Evolutionary conservation across 495 filamentous ascomycete genomes (phyloP).

Genomic region (Daldinia bambusicola): DNA sequence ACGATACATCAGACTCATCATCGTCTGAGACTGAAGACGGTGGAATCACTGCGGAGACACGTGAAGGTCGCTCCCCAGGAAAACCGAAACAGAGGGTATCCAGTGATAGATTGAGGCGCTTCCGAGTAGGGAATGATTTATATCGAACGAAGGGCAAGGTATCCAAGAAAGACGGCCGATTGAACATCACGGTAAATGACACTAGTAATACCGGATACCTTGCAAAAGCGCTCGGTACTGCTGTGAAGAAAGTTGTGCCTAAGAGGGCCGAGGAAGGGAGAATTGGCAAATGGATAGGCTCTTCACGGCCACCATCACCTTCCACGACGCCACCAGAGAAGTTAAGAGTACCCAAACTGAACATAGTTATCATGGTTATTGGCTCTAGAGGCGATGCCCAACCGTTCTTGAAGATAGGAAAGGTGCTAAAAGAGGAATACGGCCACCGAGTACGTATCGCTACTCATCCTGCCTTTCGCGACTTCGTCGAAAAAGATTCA

Average conservation of each 20-base stretch:
- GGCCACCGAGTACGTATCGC: slow-evolving; percentile 77
- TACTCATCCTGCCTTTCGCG: slow-evolving; percentile 72
- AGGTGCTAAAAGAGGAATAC: slow-evolving; percentile 71
- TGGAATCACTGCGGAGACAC: slow-evolving; percentile 13
- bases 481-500: slow-evolving; percentile 71
- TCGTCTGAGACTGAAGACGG: slow-evolving; percentile 46
- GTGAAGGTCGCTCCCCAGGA: neutral
- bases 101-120: slow-evolving; percentile 51
- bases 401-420: slow-evolving; percentile 77
- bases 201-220: slow-evolving; percentile 72
- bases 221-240: slow-evolving; percentile 73
- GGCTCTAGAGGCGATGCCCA: slow-evolving; percentile 81
- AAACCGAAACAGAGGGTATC: slow-evolving; percentile 23
- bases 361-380: slow-evolving; percentile 84
- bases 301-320: slow-evolving; percentile 41
- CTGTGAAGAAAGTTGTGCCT: slow-evolving; percentile 55
- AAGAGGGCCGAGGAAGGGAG: slow-evolving; percentile 27
- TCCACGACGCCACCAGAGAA: slow-evolving; percentile 28
- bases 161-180: slow-evolving; percentile 72
- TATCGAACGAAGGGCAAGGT: slow-evolving; percentile 73
- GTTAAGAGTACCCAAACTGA: slow-evolving; percentile 62
- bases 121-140: slow-evolving; percentile 70
- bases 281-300: slow-evolving; percentile 20
- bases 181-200: slow-evolving; percentile 76
- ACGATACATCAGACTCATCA: slow-evolving; percentile 41